Evolutionary conservation across 1,284 basidiomycete species (phyloP).

Genomic region (Tilletia walkeri): DNA sequence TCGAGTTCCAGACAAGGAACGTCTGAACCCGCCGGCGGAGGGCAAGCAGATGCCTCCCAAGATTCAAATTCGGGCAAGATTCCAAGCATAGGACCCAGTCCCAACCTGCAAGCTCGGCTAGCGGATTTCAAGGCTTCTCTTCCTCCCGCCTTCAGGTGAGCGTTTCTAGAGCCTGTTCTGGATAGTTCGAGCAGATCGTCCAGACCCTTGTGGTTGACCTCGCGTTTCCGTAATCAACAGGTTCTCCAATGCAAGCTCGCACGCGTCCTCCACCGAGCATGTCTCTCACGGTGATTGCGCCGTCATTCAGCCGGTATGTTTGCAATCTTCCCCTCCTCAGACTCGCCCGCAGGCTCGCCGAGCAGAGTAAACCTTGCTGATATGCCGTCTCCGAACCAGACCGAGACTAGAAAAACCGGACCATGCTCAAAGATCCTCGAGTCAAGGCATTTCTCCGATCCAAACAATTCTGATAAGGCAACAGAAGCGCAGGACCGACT

Average conservation of each 20-base stretch:
- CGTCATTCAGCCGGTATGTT: conserved; percentile 5
- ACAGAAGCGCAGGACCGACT: background rate
- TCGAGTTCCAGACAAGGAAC: no score
- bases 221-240: background rate
- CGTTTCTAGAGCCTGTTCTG: background rate
- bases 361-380: background rate
- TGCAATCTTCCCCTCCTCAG: background rate
- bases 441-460: background rate
- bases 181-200: background rate
- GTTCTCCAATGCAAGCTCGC: no score
- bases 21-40: no score
- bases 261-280: no score
- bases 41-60: background rate
- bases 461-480: background rate
- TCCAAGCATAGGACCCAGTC: background rate
- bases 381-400: background rate
- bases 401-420: background rate
- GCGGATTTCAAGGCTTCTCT: background rate
- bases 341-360: no score
- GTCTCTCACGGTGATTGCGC: background rate
- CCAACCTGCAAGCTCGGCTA: conserved; percentile 3
- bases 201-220: no score
- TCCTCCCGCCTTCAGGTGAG: conserved; percentile 1
- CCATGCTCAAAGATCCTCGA: background rate
- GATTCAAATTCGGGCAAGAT: no score